phyloP scores from a whole-genome alignment of 352 stramenopile genomes.

The Phytophthora pseudosyringae region DNA sequence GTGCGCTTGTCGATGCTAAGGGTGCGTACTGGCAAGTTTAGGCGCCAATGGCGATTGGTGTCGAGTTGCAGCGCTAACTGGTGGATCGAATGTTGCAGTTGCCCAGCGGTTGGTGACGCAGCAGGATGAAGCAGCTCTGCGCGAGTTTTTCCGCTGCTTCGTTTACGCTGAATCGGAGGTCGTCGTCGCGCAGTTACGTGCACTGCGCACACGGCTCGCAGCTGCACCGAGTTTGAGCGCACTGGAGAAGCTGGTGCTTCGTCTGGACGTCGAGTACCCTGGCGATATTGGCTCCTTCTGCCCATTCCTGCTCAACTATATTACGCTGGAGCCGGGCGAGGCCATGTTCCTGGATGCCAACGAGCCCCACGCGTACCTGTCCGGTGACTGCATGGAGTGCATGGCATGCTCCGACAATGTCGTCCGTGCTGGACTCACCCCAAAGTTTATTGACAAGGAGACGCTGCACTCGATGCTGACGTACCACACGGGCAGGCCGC shows the following conservation, averaged over 20 bases:
- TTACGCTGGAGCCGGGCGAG: slow-evolving; percentile 95
- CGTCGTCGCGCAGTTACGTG: slow-evolving; percentile 73
- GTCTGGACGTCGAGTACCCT: slow-evolving; percentile 94
- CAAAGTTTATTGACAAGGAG: slow-evolving; percentile 99
- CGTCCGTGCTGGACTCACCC: slow-evolving; percentile 97
- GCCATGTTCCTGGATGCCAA: slow-evolving; percentile 98
- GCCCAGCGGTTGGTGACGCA: slow-evolving; percentile 41
- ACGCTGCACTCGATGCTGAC: slow-evolving; percentile 98
- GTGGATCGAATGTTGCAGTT: slow-evolving; percentile 30
- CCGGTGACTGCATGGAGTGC: slow-evolving; percentile 96
- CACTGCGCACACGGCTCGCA: slow-evolving; percentile 84
- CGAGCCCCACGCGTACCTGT: slow-evolving; percentile 99
- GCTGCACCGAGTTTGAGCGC: slow-evolving; percentile 32
- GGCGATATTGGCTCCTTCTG: slow-evolving; percentile 98
- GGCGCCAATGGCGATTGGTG: not conserved
- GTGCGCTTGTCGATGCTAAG: slow-evolving; percentile 58
- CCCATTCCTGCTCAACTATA: slow-evolving; percentile 98
- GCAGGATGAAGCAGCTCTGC: slow-evolving; percentile 54
- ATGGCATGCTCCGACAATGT: slow-evolving; percentile 99
- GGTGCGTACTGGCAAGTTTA: slow-evolving; percentile 26
- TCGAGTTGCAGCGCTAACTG: not conserved
- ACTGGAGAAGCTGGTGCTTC: slow-evolving; percentile 88
- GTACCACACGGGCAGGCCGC: slow-evolving; percentile 76
- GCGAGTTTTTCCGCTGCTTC: slow-evolving; percentile 79
- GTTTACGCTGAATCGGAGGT: slow-evolving; percentile 77